phyloP scores from a whole-genome alignment of 2,329 filamentous ascomycete species.

The Fusarium buxicola region DNA sequence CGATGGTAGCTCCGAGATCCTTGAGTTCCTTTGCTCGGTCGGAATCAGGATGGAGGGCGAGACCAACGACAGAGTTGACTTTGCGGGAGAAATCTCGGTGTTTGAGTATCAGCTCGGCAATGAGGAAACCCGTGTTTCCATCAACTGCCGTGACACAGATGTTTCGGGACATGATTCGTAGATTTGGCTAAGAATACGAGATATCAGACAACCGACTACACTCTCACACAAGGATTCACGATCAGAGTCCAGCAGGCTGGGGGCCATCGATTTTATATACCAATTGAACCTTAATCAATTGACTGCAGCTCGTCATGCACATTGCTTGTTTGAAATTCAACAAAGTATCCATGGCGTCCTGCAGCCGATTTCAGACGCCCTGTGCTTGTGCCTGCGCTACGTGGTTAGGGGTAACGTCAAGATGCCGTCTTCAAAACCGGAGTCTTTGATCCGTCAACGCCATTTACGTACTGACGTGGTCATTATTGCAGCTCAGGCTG shows the following conservation, averaged over 20 bases:
- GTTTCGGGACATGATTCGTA: constrained; percentile 57
- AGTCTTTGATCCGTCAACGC: neutral
- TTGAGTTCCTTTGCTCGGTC: constrained; percentile 19
- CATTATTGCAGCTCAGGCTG: neutral
- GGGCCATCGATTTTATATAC: neutral
- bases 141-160: constrained; percentile 62
- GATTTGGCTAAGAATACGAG: fast-evolving
- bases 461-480: constrained; percentile 6
- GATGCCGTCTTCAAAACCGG: neutral
- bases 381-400: neutral
- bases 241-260: neutral
- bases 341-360: neutral
- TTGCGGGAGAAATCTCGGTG: constrained; percentile 56
- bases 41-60: constrained; percentile 54
- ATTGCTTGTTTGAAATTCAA: neutral
- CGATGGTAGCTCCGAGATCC: constrained; percentile 15
- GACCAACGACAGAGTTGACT: constrained; percentile 55
- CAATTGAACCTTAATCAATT: neutral
- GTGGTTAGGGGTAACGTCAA: neutral
- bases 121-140: constrained; percentile 63
- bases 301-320: no score
- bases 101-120: constrained; percentile 61
- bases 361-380: neutral
- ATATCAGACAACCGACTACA: neutral
- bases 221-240: neutral